Percentiles rank a stretch among this genome's conserved stretches.
phyloP scores from a whole-genome alignment of 1,284 basidiomycete species.

The Amylostereum areolatum region DNA sequence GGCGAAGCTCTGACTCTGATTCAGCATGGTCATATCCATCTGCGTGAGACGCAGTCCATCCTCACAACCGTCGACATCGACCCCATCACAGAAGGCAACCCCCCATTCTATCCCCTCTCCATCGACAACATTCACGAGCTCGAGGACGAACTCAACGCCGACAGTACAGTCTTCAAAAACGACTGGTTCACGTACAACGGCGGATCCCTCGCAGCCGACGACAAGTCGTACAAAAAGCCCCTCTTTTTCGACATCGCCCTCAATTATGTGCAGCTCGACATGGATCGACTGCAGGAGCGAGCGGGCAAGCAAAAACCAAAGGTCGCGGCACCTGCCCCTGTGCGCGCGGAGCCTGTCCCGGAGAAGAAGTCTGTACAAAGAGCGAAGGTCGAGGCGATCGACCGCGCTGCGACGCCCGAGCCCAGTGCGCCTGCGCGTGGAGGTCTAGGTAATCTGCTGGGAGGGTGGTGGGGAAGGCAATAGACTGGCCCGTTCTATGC shows the following conservation, averaged over 20 bases:
- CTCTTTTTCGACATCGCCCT: conserved; percentile 93
- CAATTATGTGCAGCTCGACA: conserved; percentile 83
- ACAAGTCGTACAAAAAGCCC: conserved; percentile 65
- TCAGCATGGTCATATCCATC: conserved; percentile 62
- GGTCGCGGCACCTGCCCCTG: conserved; percentile 14
- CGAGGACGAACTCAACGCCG: conserved; percentile 40
- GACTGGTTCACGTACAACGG: conserved; percentile 80
- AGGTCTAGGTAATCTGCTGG: conserved; percentile 38
- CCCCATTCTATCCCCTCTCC: conserved; percentile 53
- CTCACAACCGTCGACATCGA: conserved; percentile 35
- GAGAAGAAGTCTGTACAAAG: conserved; percentile 22
- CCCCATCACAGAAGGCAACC: conserved; percentile 33
- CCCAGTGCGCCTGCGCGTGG: conserved; percentile 23
- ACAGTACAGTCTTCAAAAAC: conserved; percentile 58
- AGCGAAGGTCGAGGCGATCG: conserved; percentile 31
- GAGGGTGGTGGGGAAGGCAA: conserved; percentile 50
- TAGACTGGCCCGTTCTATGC: too few relatives aligned
- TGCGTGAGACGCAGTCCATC: conserved; percentile 59
- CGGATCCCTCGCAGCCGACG: conserved; percentile 39
- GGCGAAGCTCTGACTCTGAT: conserved; percentile 65
- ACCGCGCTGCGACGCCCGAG: conserved; percentile 34
- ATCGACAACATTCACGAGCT: conserved; percentile 41
- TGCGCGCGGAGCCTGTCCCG: conserved; percentile 14
- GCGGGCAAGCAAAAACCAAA: conserved; percentile 50
- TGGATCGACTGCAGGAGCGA: conserved; percentile 67